Evolutionary conservation across 1,284 basidiomycete species (phyloP).

Genomic region (Papiliotrema terrestris): DNA sequence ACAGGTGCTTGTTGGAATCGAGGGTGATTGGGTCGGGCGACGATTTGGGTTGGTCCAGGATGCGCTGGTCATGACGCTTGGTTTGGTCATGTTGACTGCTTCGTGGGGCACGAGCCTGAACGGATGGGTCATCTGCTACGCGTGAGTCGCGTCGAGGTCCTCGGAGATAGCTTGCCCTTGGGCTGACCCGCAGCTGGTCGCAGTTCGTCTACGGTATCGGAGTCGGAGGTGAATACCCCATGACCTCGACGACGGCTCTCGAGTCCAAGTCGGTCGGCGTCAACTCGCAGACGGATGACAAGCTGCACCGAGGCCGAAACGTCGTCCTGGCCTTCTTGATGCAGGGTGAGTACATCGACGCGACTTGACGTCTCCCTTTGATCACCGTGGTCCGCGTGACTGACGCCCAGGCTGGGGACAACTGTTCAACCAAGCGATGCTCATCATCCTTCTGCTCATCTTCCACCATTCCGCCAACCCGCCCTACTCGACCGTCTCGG

Average conservation of each 20-base stretch:
- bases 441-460: slow-evolving; percentile 55
- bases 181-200: slow-evolving; percentile 22
- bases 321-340: slow-evolving; percentile 56
- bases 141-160: slow-evolving; percentile 10
- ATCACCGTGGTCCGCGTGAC: neutral
- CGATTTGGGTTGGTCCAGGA: slow-evolving; percentile 53
- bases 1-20: slow-evolving; percentile 55
- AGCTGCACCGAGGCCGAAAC: slow-evolving; percentile 56
- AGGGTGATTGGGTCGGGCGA: slow-evolving; percentile 58
- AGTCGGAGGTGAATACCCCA: slow-evolving; percentile 56
- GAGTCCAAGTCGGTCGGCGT: slow-evolving; percentile 50
- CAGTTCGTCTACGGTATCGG: slow-evolving; percentile 55
- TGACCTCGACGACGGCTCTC: slow-evolving; percentile 56
- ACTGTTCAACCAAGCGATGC: slow-evolving; percentile 54
- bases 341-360: slow-evolving; percentile 50
- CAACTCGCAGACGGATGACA: slow-evolving; percentile 51
- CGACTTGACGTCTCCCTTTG: neutral
- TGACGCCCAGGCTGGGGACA: slow-evolving; percentile 51
- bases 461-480: slow-evolving; percentile 51
- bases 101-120: slow-evolving; percentile 55
- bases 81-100: slow-evolving; percentile 55
- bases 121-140: slow-evolving; percentile 58
- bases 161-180: neutral
- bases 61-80: slow-evolving; percentile 50
- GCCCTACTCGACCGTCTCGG: slow-evolving; percentile 49